A percentile compares a stretch with the other conserved stretches of the same genome.
Evolutionary conservation across 2,329 filamentous ascomycete species (phyloP).

Genomic region (Allantophomopsis lycopodina): DNA sequence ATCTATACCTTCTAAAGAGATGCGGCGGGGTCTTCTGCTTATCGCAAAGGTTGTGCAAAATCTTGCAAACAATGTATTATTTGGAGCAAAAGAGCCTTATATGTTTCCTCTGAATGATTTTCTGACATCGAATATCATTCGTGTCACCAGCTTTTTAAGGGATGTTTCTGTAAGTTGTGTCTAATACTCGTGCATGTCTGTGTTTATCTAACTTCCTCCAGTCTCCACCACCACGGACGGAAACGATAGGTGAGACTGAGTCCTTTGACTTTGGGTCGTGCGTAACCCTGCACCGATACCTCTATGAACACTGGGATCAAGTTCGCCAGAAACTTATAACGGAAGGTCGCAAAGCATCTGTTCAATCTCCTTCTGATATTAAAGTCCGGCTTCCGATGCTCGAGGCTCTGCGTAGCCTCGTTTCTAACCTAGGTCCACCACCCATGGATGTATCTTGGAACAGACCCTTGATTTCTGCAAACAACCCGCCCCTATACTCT

Average conservation of each 20-base stretch:
- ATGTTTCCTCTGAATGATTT: constrained; percentile 62
- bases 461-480: constrained; percentile 48
- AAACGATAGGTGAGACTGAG: constrained; percentile 28
- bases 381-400: constrained; percentile 41
- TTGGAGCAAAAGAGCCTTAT: constrained; percentile 58
- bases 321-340: constrained; percentile 49
- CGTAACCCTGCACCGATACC: constrained; percentile 52
- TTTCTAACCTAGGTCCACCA: constrained; percentile 52
- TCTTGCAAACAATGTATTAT: constrained; percentile 57
- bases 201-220: constrained; percentile 6
- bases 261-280: constrained; percentile 60
- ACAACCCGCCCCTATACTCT: constrained; percentile 49
- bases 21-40: constrained; percentile 52
- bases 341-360: constrained; percentile 41
- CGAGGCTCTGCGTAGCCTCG: constrained; percentile 45
- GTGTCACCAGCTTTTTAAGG: constrained; percentile 50
- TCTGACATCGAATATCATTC: constrained; percentile 52
- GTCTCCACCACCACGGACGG: constrained; percentile 33
- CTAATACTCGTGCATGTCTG: constrained; percentile 1
- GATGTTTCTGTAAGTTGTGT: constrained; percentile 46
- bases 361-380: constrained; percentile 39
- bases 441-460: constrained; percentile 59
- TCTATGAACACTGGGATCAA: constrained; percentile 62
- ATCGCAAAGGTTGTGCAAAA: constrained; percentile 63
- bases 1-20: constrained; percentile 48